Percentiles rank a stretch among this genome's conserved stretches.
Conservation (phyloP, 106 monocot species). For the Platanthera zijinensis region DNA sequence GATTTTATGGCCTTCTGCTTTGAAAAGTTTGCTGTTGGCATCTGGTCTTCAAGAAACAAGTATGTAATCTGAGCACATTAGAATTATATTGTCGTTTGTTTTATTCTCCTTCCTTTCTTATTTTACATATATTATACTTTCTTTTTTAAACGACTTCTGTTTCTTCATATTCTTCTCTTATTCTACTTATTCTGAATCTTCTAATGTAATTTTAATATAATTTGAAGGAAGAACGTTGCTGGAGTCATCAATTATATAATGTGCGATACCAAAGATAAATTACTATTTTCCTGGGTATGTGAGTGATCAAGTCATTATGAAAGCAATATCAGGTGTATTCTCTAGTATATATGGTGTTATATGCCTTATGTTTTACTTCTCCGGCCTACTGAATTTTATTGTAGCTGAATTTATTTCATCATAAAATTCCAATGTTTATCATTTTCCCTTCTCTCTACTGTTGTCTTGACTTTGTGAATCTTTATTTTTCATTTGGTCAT, state of each 20-base stretch:
- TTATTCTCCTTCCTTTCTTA: background rate
- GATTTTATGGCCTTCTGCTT: conserved; percentile 89
- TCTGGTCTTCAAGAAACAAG: conserved; percentile 86
- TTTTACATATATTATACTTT: background rate
- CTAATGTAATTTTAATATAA: background rate
- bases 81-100: background rate
- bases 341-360: background rate
- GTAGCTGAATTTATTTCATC: background rate
- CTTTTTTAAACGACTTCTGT: background rate
- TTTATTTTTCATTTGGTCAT: background rate
- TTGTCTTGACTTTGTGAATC: background rate
- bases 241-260: conserved; percentile 51
- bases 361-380: conserved; percentile 3
- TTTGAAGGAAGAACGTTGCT: conserved; percentile 55
- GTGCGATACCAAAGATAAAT: conserved; percentile 33
- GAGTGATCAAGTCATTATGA: background rate
- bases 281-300: conserved; percentile 87
- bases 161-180: background rate
- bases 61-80: conserved; percentile 18
- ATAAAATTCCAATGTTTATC: background rate
- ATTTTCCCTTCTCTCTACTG: no score
- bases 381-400: background rate
- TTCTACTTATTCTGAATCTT: background rate
- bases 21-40: conserved; percentile 57
- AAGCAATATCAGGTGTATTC: background rate